Base-by-base conservation (phyloP, 768 basidiomycete species). In the Lactifluus hygrophoroides region DNA sequence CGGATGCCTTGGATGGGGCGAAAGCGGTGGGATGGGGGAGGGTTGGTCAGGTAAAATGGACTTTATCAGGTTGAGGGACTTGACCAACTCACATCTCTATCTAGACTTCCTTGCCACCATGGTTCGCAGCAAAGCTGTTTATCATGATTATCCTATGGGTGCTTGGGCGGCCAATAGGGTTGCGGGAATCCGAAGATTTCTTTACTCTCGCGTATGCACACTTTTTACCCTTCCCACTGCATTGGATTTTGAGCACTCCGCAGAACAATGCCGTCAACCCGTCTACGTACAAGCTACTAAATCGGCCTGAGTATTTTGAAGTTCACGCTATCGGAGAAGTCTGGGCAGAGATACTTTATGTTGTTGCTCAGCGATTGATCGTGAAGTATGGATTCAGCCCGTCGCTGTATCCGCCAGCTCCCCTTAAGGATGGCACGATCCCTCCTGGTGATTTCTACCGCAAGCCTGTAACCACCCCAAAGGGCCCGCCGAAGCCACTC, bases 1-100 rank as follows among this genome's bases (percentile, higher is more conserved):
- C 30, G 90, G 88, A 2, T 96, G 94, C 70, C 83, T 98, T 56
- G 92, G 91, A 13, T 98, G 89, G 86, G 94, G 94, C n/a, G n/a
- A n/a, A n/a, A n/a, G n/a, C n/a, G n/a, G n/a, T n/a, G n/a, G n/a
- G n/a, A n/a, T n/a, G n/a, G 94, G 94, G 64, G 93, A 96, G 73
- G 94, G 94, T 14, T 96, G 94, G 94, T 94, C 93, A 62, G 85
- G 82, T 79, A 56, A 45, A 75, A 0, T 7, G 5, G 4, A 19
- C 38, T 13, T 54, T 48, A 79, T 89, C n/a, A n/a, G n/a, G n/a
- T n/a, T n/a, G n/a, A n/a, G n/a, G n/a, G n/a, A n/a, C n/a, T n/a
- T n/a, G n/a, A n/a, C n/a, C n/a, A n/a, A n/a, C n/a, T n/a, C n/a
- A n/a, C n/a, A n/a, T n/a, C n/a, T n/a, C n/a, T n/a, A n/a, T n/a